Percentiles rank a stretch among this genome's conserved stretches.
These are phyloP conservation scores for Colletotrichum spinosum DNA, from an alignment of 2,329 filamentous ascomycete species.

Conservation along the genomic window DNA sequence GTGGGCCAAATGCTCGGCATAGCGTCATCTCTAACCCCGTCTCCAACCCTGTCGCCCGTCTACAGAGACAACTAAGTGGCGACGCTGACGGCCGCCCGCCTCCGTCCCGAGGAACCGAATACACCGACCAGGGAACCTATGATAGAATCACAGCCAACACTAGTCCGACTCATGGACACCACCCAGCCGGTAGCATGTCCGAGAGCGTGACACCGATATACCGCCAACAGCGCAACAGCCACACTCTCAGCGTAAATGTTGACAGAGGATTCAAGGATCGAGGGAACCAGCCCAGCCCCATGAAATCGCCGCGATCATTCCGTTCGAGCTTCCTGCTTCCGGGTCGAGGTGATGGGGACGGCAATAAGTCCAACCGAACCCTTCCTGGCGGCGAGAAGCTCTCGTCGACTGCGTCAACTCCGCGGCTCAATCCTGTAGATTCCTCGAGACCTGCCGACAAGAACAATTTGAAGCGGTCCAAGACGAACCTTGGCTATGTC, in stretches of 20 bases:
- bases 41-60: slow-evolving; percentile 57
- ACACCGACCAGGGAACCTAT: slow-evolving; percentile 78
- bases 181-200: slow-evolving; percentile 71
- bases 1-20: slow-evolving; percentile 58
- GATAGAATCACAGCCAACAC: slow-evolving; percentile 80
- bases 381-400: slow-evolving; percentile 82
- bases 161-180: slow-evolving; percentile 74
- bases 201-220: slow-evolving; percentile 86
- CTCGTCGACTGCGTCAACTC: slow-evolving; percentile 83
- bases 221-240: slow-evolving; percentile 50
- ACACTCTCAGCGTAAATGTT: slow-evolving; percentile 67
- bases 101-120: slow-evolving; percentile 82
- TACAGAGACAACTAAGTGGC: slow-evolving; percentile 48
- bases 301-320: slow-evolving; percentile 81
- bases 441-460: slow-evolving; percentile 37
- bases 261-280: slow-evolving; percentile 68
- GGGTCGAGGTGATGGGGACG: slow-evolving; percentile 62
- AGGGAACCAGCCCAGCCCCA: slow-evolving; percentile 67
- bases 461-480: slow-evolving; percentile 42
- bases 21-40: slow-evolving; percentile 60
- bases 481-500: slow-evolving; percentile 58
- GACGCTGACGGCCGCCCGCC: slow-evolving; percentile 69
- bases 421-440: slow-evolving; percentile 67
- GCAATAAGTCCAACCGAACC: slow-evolving; percentile 64
- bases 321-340: slow-evolving; percentile 79